Evolutionary conservation across 1,139 yeast genomes (phyloP).

Genomic region (Hansenula anomala): DNA sequence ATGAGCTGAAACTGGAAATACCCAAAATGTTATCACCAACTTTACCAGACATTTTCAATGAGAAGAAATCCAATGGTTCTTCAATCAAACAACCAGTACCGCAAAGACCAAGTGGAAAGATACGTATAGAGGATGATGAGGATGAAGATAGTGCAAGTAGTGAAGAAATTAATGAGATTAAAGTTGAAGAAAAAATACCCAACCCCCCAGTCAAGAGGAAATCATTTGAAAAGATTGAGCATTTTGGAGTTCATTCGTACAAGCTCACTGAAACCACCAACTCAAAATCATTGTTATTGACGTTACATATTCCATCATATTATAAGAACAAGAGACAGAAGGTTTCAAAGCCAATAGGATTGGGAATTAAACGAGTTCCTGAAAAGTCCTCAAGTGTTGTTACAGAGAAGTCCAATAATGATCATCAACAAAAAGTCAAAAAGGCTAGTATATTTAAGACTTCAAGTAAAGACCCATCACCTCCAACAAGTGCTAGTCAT

Average conservation of each 20-base stretch:
- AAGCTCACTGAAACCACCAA: slow-evolving; percentile 1
- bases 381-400: not conserved
- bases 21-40: slow-evolving; percentile 20
- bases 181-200: not conserved
- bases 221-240: slow-evolving; percentile 7
- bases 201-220: not conserved
- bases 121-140: not conserved
- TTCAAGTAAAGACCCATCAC: not conserved
- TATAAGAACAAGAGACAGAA: slow-evolving; percentile 5
- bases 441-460: not conserved
- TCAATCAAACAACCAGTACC: not conserved
- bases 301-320: slow-evolving; percentile 12
- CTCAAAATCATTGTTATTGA: slow-evolving; percentile 5
- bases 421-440: not conserved
- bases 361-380: not conserved
- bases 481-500: not conserved
- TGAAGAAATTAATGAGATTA: too few species aligned
- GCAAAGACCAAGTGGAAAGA: not conserved
- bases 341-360: not conserved
- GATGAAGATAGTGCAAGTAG: too few species aligned
- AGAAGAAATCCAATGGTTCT: not conserved
- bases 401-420: too few species aligned
- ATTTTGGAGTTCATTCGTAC: slow-evolving; percentile 10
- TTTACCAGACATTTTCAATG: slow-evolving; percentile 9
- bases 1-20: not conserved